Evolutionary conservation across 768 basidiomycete genomes (phyloP), one percentile per base, ranked within the genome.

Genomic region (Suillus cothurnatus): DNA sequence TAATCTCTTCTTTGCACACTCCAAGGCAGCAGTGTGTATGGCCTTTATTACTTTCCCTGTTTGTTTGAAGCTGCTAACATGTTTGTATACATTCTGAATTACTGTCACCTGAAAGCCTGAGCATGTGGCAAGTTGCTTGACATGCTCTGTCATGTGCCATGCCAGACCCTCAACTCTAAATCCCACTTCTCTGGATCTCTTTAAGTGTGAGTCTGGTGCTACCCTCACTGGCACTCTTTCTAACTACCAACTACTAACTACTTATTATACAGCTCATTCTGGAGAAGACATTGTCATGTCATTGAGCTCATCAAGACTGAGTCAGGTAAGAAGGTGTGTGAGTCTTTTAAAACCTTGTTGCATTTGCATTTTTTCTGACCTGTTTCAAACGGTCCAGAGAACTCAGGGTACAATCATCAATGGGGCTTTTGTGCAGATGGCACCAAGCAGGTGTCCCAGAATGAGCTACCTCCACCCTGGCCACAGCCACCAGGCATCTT

Each of bases 201-300:
- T n/a, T n/a, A n/a, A n/a, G n/a, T n/a, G n/a, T n/a, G n/a, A n/a
- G n/a, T n/a, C n/a, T n/a, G n/a, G n/a, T n/a, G n/a, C n/a, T n/a
- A n/a, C n/a, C n/a, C n/a, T n/a, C n/a, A 19, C 62, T 26, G 43
- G 26, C 15, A 17, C 2, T n/a, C 55, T 19, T 66, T 23, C 6
- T n/a, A n/a, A n/a, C n/a, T n/a, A n/a, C n/a, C n/a, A 23, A 32
- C 0, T 17, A 2, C 49, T 50, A 49, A 50, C n/a, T 23, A 26
- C 49, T 50, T 11, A 23, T 50, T n/a, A n/a, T n/a, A 64, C 36
- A 70, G 56, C 19, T 41, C 31, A 0, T 71, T 69, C 43, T 69
- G 64, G 68, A 56, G 68, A 19, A 39, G 50, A 39, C 69, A 70
- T 31, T 61, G 66, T 41, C 43, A 34, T 1, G 47, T 45, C 11